Evolutionary conservation across 1,284 basidiomycete genomes (phyloP), one percentile per base, ranked within the genome.

Genomic region (Tausonia pullulans): DNA sequence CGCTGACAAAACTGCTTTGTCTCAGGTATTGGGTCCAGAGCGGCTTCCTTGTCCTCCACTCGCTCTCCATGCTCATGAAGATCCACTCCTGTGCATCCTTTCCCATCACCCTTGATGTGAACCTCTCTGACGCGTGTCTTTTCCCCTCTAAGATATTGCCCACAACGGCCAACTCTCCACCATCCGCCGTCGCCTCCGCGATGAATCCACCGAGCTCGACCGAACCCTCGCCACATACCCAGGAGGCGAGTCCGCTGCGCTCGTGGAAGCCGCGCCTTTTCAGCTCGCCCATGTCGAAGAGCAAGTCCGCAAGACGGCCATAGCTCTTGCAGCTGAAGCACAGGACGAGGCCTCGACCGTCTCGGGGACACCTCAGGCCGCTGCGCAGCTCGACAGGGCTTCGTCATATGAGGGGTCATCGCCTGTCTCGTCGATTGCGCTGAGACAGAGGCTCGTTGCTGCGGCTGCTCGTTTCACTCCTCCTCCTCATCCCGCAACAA

Each of bases 21-120:
- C 27, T 27, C 27, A 27, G 93, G 94, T 92, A 91, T 50, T 97
- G 95, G 94, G 94, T 98, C 1, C 95, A 98, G 75, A 91, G 91
- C 0, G 94, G 94, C 7, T 98, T 93, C 77, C 80, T 98, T 61
- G 94, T 92, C 0, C 78, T 98, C n/a, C 95, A 94, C 74, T 84
- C 87, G 11, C 78, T 96, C 7, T 82, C 87, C 64, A 87, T 95
- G 86, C 83, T 95, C 70, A 96, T 96, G 92, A 96, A 96, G 76
- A 84, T 65, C 13, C 64, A 65, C 43, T 52, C 45, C 13, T 65
- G 60, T 59, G 53, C 55, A 27, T 51, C 40, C 7, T 5, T 11
- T 27, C 45, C 43, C n/a, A 8, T 41, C 11, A 40, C 27, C 8
- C 3, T 27, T 11, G 49, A 8, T 3, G 45, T 27, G 9, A 13